Evolutionary conservation across 306 rosid genomes (phyloP), one percentile per base, ranked within the genome.

Genomic region (Gillenia trifoliata): DNA sequence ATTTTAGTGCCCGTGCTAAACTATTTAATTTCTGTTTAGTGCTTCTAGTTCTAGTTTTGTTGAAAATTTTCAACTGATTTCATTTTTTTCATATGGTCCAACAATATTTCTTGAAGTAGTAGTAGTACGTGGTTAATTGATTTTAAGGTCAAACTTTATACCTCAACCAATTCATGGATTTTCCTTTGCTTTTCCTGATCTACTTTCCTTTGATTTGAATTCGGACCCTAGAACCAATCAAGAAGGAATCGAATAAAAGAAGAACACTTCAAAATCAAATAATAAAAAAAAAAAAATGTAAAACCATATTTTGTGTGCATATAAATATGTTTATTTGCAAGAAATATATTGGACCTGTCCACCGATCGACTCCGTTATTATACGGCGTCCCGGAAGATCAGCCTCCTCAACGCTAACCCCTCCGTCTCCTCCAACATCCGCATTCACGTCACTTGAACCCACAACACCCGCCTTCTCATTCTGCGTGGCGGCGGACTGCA

Each of bases 401-500:
- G 66, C 82, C 77, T 66, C 66, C 0, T 77, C 77, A 8, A 70
- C 22, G 57, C 64, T 70, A 0, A 88, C 67, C 0, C 85, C 86
- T 1, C 73, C 83, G 0, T 70, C 66, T 0, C 71, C 75, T 7
- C 11, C 36, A 3, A 54, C 22, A 12, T 54, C 4, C 2, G 61
- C 22, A 28, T 33, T 75, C 19, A 61, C 23, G 47, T 83, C 88
- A 0, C 38, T 20, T 25, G 70, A 81, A 16, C 68, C 79, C 17
- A 83, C 83, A 8, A 77, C 26, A 13, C 91, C 84, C 23, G 73
- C 83, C 73, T 20, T 84, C 76, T 78, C 85, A 8, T 86, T 85
- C 36, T 70, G 71, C 6, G 1, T 34, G 11, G 90, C 88, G 0
- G 93, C 92, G 0, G 89, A 55, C 26, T 74, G 86, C 82, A 89